Evolutionary conservation across 1,139 yeast species (phyloP), one percentile per base, ranked within the genome.

Genomic region (Suhomyces choctaworum): DNA sequence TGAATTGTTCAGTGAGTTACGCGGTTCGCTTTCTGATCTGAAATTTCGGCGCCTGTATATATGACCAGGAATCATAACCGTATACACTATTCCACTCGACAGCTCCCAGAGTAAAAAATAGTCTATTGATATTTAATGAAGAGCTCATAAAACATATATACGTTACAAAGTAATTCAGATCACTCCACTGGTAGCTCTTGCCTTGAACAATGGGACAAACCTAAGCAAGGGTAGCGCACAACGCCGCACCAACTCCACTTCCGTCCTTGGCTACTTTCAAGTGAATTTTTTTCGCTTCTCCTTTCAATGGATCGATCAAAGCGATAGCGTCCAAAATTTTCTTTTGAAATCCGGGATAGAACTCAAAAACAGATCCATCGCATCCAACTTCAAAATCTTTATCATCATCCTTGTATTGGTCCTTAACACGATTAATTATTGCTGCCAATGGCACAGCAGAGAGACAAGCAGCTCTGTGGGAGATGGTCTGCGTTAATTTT

Each of bases 171-270:
- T n/a, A n/a, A n/a, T n/a, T n/a, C n/a, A n/a, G n/a, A n/a, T n/a
- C n/a, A n/a, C n/a, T n/a, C n/a, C n/a, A n/a, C n/a, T n/a, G n/a
- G n/a, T n/a, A n/a, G n/a, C n/a, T n/a, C n/a, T n/a, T n/a, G n/a
- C n/a, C n/a, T n/a, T n/a, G n/a, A n/a, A n/a, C n/a, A n/a, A n/a
- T n/a, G n/a, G n/a, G n/a, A n/a, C n/a, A n/a, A n/a, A n/a, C n/a
- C n/a, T 41, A 45, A 10, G 62, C 62, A 22, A 61, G 56, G 46
- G 70, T 61, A 5, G 97, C 97, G 64, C 96, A 86, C 42, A 90
- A 71, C 1, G 97, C 97, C 34, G 97, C 97, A 47, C 97, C 97
- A 27, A 89, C 96, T 42, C 96, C 96, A 41, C 94, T 82, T 31
- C 97, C 97, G 55, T 90, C 97, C 58, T 87, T 85, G 26, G 96